A percentile compares a stretch with the other conserved stretches of the same genome.
phyloP scores from a whole-genome alignment of 2,329 filamentous ascomycete species.

The Apiospora rasikravindrae region DNA sequence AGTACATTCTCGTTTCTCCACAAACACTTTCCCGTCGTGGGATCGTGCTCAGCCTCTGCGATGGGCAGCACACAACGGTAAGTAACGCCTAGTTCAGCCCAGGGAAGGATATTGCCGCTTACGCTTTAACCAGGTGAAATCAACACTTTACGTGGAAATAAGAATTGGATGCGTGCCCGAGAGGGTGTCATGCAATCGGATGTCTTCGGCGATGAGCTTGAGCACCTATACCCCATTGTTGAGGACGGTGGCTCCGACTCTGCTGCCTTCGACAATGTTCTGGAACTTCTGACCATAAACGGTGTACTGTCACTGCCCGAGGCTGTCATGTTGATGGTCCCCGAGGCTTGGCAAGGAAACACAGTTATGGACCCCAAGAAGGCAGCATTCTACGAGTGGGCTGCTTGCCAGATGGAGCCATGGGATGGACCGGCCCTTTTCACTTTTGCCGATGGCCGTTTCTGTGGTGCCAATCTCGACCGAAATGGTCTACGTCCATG shows the following conservation, averaged over 20 bases:
- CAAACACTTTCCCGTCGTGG: constrained; percentile 98
- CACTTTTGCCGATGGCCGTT: constrained; percentile 94
- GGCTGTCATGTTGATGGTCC: constrained; percentile 98
- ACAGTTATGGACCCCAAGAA: constrained; percentile 90
- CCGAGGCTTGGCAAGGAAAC: constrained; percentile 97
- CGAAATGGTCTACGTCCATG: constrained; percentile 94
- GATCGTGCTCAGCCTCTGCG: constrained; percentile 94
- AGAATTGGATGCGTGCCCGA: constrained; percentile 99
- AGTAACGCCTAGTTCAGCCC: constrained; percentile 30
- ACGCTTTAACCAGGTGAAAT: constrained; percentile 69
- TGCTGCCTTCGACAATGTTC: constrained; percentile 94
- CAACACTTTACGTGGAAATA: constrained; percentile 95
- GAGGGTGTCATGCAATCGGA: constrained; percentile 95
- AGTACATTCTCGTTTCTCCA: constrained; percentile 96
- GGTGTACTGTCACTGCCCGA: constrained; percentile 93
- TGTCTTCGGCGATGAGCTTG: constrained; percentile 90
- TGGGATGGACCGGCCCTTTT: constrained; percentile 98
- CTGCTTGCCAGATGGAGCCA: constrained; percentile 97
- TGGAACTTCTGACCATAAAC: constrained; percentile 93
- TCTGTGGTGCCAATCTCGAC: constrained; percentile 96
- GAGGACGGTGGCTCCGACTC: constrained; percentile 97
- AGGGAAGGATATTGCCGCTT: not conserved
- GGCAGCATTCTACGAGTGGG: constrained; percentile 98
- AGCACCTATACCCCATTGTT: constrained; percentile 89
- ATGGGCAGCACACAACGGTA: constrained; percentile 97